These are phyloP conservation scores for Zoysia japonica DNA, from an alignment of 176 grass and related monocot genomes.

Conservation along the genomic window DNA sequence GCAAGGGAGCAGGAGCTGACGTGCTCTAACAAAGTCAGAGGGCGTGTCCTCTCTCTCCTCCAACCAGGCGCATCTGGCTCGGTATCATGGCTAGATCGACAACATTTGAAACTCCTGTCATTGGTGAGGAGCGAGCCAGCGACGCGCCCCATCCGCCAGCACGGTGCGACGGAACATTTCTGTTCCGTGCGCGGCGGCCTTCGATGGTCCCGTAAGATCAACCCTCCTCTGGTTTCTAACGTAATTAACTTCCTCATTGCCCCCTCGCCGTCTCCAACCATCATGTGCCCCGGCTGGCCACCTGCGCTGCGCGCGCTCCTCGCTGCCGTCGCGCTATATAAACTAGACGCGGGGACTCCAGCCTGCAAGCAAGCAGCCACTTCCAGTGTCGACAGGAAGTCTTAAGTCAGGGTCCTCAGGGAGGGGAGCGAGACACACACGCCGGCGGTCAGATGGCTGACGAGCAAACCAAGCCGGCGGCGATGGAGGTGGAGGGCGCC, in stretches of 20 bases:
- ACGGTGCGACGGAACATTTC: slow-evolving; percentile 32
- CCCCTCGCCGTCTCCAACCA: slow-evolving; percentile 42
- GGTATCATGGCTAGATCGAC: not conserved
- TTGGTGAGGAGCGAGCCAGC: no score
- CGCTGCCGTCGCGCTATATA: not conserved
- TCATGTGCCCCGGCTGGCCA: not conserved
- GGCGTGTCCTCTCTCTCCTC: not conserved
- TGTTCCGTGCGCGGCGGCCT: slow-evolving; percentile 34
- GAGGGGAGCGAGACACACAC: not conserved
- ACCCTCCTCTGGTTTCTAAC: slow-evolving; percentile 15
- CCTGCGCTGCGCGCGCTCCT: not conserved
- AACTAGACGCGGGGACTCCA: not conserved
- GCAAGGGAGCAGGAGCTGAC: no score
- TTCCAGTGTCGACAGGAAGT: not conserved
- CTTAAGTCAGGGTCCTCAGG: not conserved
- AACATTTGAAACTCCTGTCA: no score
- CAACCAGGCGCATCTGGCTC: not conserved
- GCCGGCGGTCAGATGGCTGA: not conserved
- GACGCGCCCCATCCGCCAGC: no score
- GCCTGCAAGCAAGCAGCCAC: not conserved
- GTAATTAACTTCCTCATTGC: slow-evolving; percentile 1
- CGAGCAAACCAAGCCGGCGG: slow-evolving; percentile 15
- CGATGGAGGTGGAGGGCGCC: slow-evolving; percentile 35
- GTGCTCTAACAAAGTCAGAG: not conserved
- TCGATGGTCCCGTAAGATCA: slow-evolving; percentile 17